Conservation (phyloP, 495 filamentous ascomycete genomes). For the Pseudotulostoma volvatum region DNA sequence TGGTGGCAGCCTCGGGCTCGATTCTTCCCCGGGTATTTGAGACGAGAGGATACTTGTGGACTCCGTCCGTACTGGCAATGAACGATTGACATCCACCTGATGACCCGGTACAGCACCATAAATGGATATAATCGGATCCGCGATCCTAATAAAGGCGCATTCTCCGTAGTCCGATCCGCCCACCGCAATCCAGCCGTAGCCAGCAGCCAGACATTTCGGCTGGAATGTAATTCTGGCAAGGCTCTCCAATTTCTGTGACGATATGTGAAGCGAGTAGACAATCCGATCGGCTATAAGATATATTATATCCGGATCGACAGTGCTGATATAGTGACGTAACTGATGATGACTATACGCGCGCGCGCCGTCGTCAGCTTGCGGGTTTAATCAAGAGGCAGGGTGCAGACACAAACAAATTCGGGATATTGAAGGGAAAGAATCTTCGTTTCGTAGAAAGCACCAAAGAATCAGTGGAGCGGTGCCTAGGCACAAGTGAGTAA, state of each 20-base stretch:
- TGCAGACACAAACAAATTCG: constrained; percentile 47
- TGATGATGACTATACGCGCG: constrained; percentile 62
- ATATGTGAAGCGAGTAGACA: constrained; percentile 56
- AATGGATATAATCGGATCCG: constrained; percentile 17
- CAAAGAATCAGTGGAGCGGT: constrained; percentile 40
- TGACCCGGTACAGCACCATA: constrained; percentile 19
- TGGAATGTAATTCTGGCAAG: constrained; percentile 67
- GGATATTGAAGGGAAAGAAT: constrained; percentile 62
- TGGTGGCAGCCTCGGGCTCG: constrained; percentile 19
- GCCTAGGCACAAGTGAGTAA: constrained; percentile 20
- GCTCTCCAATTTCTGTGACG: constrained; percentile 53
- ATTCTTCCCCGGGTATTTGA: constrained; percentile 9
- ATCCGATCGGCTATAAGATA: constrained; percentile 67
- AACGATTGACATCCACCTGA: constrained; percentile 40
- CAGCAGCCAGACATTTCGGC: constrained; percentile 69
- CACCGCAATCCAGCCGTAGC: constrained; percentile 74
- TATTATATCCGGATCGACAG: constrained; percentile 54
- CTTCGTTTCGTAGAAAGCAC: constrained; percentile 47
- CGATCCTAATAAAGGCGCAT: constrained; percentile 60
- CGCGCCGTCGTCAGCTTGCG: constrained; percentile 1
- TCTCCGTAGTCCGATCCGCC: constrained; percentile 70
- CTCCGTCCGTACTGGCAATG: constrained; percentile 41
- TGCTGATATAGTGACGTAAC: constrained; percentile 78
- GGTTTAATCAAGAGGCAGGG: constrained; percentile 6
- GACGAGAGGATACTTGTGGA: constrained; percentile 16